These are phyloP conservation scores for Candida sojae DNA, from an alignment of 1,139 yeast species.

Conservation along the genomic window DNA sequence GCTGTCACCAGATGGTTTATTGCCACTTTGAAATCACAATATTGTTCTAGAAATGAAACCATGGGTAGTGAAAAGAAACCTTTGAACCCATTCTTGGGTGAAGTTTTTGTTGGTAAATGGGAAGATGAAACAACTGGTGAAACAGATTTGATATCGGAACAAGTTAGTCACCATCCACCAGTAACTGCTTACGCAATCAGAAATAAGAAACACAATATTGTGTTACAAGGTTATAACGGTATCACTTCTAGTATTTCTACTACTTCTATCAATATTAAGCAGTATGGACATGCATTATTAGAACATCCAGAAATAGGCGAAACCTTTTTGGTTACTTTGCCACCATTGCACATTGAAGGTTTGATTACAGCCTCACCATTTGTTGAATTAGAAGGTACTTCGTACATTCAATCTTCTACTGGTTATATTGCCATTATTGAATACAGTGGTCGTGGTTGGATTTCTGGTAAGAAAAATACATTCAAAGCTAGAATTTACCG, in stretches of 20 bases:
- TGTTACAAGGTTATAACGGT: slow-evolving; percentile 85
- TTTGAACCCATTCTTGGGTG: slow-evolving; percentile 91
- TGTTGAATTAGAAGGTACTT: slow-evolving; percentile 84
- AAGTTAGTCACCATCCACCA: slow-evolving; percentile 96
- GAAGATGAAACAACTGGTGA: slow-evolving; percentile 58
- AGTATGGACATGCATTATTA: slow-evolving; percentile 86
- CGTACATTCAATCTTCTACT: slow-evolving; percentile 76
- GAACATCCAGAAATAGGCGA: slow-evolving; percentile 63
- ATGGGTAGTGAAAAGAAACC: slow-evolving; percentile 96
- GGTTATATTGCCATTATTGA: slow-evolving; percentile 79
- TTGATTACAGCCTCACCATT: slow-evolving; percentile 86
- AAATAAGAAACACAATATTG: slow-evolving; percentile 68
- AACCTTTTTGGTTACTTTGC: slow-evolving; percentile 79
- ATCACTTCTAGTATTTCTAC: slow-evolving; percentile 83
- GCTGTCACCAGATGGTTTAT: slow-evolving; percentile 91
- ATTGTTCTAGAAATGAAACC: slow-evolving; percentile 87
- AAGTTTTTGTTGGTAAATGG: slow-evolving; percentile 89
- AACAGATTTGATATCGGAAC: slow-evolving; percentile 79
- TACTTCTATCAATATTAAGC: slow-evolving; percentile 77
- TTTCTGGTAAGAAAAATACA: slow-evolving; percentile 92
- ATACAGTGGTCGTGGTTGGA: slow-evolving; percentile 90
- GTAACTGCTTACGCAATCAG: slow-evolving; percentile 82
- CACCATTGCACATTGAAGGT: slow-evolving; percentile 96
- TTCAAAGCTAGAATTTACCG: slow-evolving; percentile 81
- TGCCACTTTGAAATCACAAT: slow-evolving; percentile 88